Evolutionary conservation across 139 green algal species (phyloP).

Genomic region (Auxenochlorella pyrenoidosa): DNA sequence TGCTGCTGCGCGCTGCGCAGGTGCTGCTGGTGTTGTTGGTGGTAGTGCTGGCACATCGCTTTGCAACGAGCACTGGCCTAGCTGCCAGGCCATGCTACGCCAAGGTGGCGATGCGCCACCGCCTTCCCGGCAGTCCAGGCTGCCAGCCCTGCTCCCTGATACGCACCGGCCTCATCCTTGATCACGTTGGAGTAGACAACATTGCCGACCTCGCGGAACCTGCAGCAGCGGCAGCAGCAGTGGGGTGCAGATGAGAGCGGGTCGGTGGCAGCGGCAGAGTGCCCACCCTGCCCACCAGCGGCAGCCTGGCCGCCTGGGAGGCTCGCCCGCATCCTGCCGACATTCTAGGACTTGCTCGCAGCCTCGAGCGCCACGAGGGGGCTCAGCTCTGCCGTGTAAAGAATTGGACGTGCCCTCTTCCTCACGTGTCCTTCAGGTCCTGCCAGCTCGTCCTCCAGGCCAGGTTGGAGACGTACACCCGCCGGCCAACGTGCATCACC

Average conservation of each 20-base stretch:
- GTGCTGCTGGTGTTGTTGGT: no score
- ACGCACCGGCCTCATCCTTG: constrained; percentile 81
- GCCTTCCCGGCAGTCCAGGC: not conserved
- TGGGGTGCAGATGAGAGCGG: not conserved
- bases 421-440: constrained; percentile 88
- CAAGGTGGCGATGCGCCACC: not conserved
- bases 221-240: not conserved
- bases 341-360: no score
- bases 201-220: constrained; percentile 82
- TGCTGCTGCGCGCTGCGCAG: no score
- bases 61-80: no score
- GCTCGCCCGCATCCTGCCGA: not conserved
- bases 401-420: no score
- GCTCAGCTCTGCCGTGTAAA: no score
- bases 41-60: no score
- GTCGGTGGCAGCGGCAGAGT: not conserved
- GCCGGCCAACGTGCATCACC: constrained; percentile 47
- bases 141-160: not conserved
- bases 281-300: not conserved
- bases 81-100: not conserved
- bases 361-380: not conserved
- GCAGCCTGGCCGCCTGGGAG: no score
- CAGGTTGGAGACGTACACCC: constrained; percentile 88
- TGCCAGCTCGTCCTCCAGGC: constrained; percentile 90
- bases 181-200: constrained; percentile 95